Evolutionary conservation across 306 rosid genomes (phyloP), one percentile per base, ranked within the genome.

Genomic region (Prunus mume): DNA sequence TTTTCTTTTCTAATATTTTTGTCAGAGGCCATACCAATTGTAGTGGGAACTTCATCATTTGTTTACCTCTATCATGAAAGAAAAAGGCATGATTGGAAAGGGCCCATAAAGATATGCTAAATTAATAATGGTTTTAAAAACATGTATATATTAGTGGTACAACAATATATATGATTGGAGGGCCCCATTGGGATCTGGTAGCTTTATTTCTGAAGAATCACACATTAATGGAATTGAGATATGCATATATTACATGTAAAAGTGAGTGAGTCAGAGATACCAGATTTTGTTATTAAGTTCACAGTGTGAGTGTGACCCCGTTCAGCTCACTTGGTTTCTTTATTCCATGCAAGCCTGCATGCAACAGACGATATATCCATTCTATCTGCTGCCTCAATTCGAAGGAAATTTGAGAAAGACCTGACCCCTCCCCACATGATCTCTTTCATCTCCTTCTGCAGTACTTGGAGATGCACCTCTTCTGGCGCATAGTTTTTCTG

Each of bases 241-340:
- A 55, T 55, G 9, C 6, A 55, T n/a, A 54, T 19, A 22, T 64
- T 27, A 32, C 45, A 64, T 7, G 28, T 4, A 61, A 61, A 18
- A 71, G 52, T 45, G 58, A 58, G 67, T 41, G 22, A 10, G 80
- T 61, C 71, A 70, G 76, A 15, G 45, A 22, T 17, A 24, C 30
- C 64, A 58, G 17, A 55, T 55, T 58, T 20, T 51, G 68, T 74
- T 61, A 25, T 60, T 22, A 28, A n/a, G 58, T 47, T 63, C 34
- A 0, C 24, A 63, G 47, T 32, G 56, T 20, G 69, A 38, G 52
- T 67, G 28, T 60, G 79, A 76, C 74, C 70, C 51, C 60, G 75
- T 81, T 76, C 85, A 72, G 60, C 65, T 77, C 85, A 72, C 79
- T 67, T 67, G 73, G 76, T 71, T 78, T 78, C 51, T 70, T 24